Evolutionary conservation across 495 filamentous ascomycete genomes (phyloP).

Genomic region (Aspergillus egyptiacus): DNA sequence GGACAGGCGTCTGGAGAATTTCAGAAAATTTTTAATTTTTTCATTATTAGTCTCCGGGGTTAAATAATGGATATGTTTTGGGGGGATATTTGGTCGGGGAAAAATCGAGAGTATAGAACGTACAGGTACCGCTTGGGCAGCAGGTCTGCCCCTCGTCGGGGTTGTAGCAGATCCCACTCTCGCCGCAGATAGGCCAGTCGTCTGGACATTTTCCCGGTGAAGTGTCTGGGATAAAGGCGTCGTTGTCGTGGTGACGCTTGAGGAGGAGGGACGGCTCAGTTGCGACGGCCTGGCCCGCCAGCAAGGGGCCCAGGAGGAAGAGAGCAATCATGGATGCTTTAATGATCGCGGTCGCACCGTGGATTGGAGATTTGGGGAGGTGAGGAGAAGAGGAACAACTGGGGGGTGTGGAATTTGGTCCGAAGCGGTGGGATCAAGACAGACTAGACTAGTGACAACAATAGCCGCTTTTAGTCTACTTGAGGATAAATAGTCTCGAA

Average conservation of each 20-base stretch:
- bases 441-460: not conserved
- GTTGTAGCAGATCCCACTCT: slow-evolving; percentile 16
- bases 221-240: slow-evolving; percentile 14
- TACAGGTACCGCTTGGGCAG: slow-evolving; percentile 16
- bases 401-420: not conserved
- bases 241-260: slow-evolving; percentile 9
- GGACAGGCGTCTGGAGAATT: slow-evolving; percentile 13
- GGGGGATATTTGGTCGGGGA: not conserved
- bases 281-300: slow-evolving; percentile 14
- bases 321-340: slow-evolving; percentile 3
- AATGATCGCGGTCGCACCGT: not conserved
- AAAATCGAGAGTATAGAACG: not conserved
- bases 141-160: slow-evolving; percentile 11
- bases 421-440: not conserved
- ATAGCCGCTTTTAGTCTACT: slow-evolving; percentile 8
- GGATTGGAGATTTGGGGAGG: not conserved
- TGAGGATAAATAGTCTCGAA: not conserved
- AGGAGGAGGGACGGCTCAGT: not conserved
- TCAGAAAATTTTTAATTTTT: not conserved
- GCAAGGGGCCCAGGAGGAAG: slow-evolving; percentile 7
- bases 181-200: slow-evolving; percentile 9
- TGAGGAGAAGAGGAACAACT: not conserved
- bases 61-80: no score
- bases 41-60: no score
- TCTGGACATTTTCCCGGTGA: slow-evolving; percentile 14